Percentiles rank a stretch among this genome's conserved stretches.
These are phyloP conservation scores for Vigna radiata DNA, from an alignment of 306 rosid species.

Conservation along the genomic window DNA sequence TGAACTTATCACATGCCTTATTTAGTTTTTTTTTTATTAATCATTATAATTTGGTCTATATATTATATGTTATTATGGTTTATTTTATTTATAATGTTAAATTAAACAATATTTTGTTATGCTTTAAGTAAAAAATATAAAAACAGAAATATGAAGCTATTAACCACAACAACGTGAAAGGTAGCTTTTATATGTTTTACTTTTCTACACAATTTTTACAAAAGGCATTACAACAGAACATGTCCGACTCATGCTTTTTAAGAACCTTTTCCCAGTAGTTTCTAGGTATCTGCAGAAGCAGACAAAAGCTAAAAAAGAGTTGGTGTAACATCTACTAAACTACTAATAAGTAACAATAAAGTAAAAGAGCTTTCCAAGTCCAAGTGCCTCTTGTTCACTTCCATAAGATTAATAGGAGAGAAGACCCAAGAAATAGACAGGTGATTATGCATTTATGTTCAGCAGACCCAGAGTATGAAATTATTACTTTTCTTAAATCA, in stretches of 20 bases:
- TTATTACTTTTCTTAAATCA: conserved; percentile 10
- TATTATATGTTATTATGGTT: not conserved
- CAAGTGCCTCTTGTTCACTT: conserved; percentile 25
- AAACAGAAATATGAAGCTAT: not conserved
- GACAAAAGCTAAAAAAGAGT: conserved; percentile 34
- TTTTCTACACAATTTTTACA: conserved; percentile 1
- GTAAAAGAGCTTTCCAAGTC: conserved; percentile 13
- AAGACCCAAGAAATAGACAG: conserved; percentile 24
- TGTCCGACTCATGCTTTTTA: conserved; percentile 9
- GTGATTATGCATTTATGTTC: conserved; percentile 11
- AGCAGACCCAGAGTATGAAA: conserved; percentile 25
- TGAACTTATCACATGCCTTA: not conserved
- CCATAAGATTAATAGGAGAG: conserved; percentile 20
- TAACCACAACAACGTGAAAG: conserved; percentile 30
- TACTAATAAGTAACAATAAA: conserved; percentile 1
- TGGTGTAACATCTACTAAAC: conserved; percentile 1
- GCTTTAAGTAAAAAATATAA: not conserved
- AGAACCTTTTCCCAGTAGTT: not conserved
- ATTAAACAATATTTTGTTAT: not conserved
- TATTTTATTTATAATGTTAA: not conserved
- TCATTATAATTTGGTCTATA: not conserved
- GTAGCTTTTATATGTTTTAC: conserved; percentile 22
- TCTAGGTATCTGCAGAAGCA: conserved; percentile 37
- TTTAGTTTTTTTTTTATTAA: not conserved
- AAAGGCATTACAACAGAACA: conserved; percentile 22